Evolutionary conservation across 2,329 filamentous ascomycete genomes (phyloP), one percentile per base, ranked within the genome.

Genomic region (Fusarium globosum): DNA sequence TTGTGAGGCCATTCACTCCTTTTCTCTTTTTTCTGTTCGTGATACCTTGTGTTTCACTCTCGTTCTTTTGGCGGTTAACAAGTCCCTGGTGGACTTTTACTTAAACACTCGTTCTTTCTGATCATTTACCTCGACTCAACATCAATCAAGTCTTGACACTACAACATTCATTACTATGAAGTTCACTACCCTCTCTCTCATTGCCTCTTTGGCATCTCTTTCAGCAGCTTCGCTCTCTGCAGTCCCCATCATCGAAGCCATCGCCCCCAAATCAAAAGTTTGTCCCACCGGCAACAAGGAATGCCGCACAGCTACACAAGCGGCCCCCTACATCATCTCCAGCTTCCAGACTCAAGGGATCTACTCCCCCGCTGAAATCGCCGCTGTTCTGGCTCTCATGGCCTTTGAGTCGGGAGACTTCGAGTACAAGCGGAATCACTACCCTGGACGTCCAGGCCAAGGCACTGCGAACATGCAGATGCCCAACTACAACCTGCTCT

Each of bases 331-430:
- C 72, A 85, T 96, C 68, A 83, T 84, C 77, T 73, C 82, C 12
- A 87, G 89, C 41, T 91, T 95, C 80, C 64, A 77, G 23, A 81
- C 85, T 16, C 92, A 94, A 84, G 73, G 80, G 7, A 83, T 95
- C 75, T 85, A 82, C 53, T 80, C 81, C 39, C 82, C 83, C 28
- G 87, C 86, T 28, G 89, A 92, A 75, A 90, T 93, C 79, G 93
- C 93, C 12, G 93, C 91, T 28, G 81, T 95, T 21, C 79, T 96
- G 48, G 86, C 91, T 18, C 85, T 94, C 78, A 92, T 94, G 84
- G 89, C 91, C 16, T 91, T 91, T 79, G 94, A 97, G 83, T 90
- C 89, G 4, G 89, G 65, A 28, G 86, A 91, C 71, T 93, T 95
- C 83, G 86, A 88, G 77, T 95, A 89, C 87, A 93, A 92, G 82